A percentile compares a stretch with the other conserved stretches of the same genome.
Evolutionary conservation across 768 basidiomycete species (phyloP).

Genomic region (Amyloporia xantha): DNA sequence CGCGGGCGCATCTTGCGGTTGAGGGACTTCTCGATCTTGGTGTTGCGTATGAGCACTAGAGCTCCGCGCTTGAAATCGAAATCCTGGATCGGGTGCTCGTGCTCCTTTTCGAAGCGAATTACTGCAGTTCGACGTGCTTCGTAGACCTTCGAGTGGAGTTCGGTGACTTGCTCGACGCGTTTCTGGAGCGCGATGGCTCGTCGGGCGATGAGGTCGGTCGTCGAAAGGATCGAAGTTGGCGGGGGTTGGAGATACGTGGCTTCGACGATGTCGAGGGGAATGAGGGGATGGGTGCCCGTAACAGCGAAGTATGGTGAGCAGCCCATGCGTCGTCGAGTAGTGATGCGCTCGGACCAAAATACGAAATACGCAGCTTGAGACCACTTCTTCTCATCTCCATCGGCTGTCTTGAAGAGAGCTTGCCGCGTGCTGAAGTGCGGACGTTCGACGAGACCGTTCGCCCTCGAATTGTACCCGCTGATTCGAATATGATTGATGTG

Average conservation of each 20-base stretch:
- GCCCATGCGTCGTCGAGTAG: conserved; percentile 21
- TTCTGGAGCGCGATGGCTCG: conserved; percentile 11
- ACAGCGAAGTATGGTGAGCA: conserved; percentile 24
- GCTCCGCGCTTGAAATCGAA: conserved; percentile 22
- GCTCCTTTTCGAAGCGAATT: conserved; percentile 11
- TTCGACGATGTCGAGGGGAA: conserved; percentile 18
- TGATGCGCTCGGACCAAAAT: conserved; percentile 34
- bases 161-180: conserved; percentile 7
- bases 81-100: conserved; percentile 15
- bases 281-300: conserved; percentile 13
- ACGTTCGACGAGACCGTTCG: conserved; percentile 19
- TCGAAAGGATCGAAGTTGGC: conserved; percentile 4
- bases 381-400: conserved; percentile 17
- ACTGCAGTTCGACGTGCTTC: conserved; percentile 4
- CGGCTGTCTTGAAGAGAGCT: conserved; percentile 16
- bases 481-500: conserved; percentile 31
- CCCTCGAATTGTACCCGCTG: conserved; percentile 19
- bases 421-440: conserved; percentile 16
- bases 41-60: conserved; percentile 26
- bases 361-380: conserved; percentile 16
- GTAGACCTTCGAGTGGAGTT: conserved; percentile 6
- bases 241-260: conserved; percentile 14
- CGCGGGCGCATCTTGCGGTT: conserved; percentile 21
- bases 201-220: conserved; percentile 12
- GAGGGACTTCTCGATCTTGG: conserved; percentile 18